Conservation (phyloP, 768 basidiomycete species). For the Tulasnella calospora region DNA sequence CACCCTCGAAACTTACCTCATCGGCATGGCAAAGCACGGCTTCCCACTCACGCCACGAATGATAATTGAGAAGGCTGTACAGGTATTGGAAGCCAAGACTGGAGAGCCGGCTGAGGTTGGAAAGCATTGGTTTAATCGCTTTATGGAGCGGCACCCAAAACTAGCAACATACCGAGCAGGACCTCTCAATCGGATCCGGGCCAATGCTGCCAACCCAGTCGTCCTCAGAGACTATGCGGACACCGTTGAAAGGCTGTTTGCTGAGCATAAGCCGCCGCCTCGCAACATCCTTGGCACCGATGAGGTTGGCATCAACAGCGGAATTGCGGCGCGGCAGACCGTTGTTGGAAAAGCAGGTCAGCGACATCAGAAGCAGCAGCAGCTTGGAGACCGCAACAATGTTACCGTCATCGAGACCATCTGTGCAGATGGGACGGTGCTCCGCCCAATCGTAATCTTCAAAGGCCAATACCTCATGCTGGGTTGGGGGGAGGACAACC, state of each 20-base stretch:
- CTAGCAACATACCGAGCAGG: slow-evolving; percentile 13
- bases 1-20: neutral
- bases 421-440: slow-evolving; percentile 21
- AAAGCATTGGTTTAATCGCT: slow-evolving; percentile 21
- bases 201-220: slow-evolving; percentile 4
- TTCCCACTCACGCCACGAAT: slow-evolving; percentile 38
- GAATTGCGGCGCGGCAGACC: neutral
- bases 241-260: slow-evolving; percentile 9
- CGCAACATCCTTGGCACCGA: slow-evolving; percentile 23
- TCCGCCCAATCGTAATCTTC: slow-evolving; percentile 23
- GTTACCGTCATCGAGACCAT: slow-evolving; percentile 32
- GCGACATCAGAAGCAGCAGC: neutral
- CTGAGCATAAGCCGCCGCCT: neutral
- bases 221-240: slow-evolving; percentile 12
- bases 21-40: slow-evolving; percentile 34
- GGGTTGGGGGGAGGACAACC: slow-evolving; percentile 16
- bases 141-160: slow-evolving; percentile 19
- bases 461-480: slow-evolving; percentile 13
- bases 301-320: slow-evolving; percentile 21
- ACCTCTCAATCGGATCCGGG: slow-evolving; percentile 13
- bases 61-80: slow-evolving; percentile 39
- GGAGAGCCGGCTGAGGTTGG: neutral
- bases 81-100: slow-evolving; percentile 17
- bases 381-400: slow-evolving; percentile 29
- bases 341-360: slow-evolving; percentile 26